Evolutionary conservation across 148 eudicot species (phyloP).

Genomic region (Rhododendron griersonianum): DNA sequence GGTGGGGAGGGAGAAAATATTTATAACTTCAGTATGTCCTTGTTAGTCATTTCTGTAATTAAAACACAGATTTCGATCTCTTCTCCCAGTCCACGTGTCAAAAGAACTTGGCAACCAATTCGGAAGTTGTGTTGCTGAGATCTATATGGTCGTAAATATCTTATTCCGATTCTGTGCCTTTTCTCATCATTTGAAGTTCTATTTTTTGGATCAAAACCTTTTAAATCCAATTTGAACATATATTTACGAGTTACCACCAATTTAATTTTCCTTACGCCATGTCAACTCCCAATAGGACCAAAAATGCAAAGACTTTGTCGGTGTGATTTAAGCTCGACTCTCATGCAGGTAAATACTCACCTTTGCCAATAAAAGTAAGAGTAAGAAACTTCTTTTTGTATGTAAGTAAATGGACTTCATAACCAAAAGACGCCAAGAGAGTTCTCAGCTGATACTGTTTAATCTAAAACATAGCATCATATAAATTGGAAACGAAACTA

Average conservation of each 20-base stretch:
- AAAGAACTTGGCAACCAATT: background rate
- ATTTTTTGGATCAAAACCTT: background rate
- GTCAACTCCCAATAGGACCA: background rate
- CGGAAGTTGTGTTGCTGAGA: background rate
- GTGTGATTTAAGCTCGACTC: background rate
- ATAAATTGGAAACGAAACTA: background rate
- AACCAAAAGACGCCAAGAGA: background rate
- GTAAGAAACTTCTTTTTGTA: background rate
- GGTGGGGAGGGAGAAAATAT: background rate
- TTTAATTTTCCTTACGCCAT: background rate
- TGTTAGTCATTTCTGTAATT: background rate
- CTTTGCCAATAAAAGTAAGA: background rate
- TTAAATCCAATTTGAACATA: background rate
- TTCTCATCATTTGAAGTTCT: background rate
- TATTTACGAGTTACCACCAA: background rate
- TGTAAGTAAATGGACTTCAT: background rate
- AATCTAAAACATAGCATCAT: background rate
- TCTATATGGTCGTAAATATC: background rate
- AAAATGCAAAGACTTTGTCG: background rate
- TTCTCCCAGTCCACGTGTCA: background rate
- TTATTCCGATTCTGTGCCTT: background rate
- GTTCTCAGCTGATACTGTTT: background rate
- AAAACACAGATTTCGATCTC: background rate
- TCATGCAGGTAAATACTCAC: background rate
- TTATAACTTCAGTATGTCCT: background rate